Conservation (phyloP, 2,329 filamentous ascomycete genomes). For the Ophiostoma sp. region DNA sequence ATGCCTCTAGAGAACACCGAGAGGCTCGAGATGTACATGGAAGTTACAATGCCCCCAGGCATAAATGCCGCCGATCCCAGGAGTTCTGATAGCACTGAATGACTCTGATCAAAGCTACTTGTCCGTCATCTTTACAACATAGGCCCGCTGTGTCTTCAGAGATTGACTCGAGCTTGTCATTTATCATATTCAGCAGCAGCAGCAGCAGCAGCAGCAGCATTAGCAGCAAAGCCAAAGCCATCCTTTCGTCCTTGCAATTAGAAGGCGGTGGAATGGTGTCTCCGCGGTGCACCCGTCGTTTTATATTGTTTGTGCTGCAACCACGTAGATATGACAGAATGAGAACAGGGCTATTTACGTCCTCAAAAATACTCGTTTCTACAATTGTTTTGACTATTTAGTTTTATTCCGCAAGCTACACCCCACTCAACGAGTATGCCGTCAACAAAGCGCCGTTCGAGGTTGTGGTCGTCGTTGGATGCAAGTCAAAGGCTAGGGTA, state of each 20-base stretch:
- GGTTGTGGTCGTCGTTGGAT: background rate
- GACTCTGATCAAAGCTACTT: no score
- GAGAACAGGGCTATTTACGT: background rate
- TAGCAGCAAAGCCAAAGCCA: background rate
- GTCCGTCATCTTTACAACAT: no score
- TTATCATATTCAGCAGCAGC: background rate
- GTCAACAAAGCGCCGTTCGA: background rate
- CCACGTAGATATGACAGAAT: background rate
- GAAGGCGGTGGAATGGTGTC: background rate
- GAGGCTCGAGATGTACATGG: no score
- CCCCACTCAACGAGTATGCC: background rate
- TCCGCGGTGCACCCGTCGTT: background rate
- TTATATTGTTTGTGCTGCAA: background rate
- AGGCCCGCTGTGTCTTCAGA: no score
- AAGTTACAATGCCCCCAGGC: no score
- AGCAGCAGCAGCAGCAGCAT: no score
- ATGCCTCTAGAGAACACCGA: no score
- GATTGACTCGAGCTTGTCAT: background rate
- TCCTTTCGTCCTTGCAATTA: background rate
- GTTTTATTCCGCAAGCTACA: background rate
- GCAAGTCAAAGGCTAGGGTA: background rate
- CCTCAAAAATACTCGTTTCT: background rate
- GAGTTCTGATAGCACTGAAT: no score
- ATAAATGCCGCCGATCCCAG: no score
- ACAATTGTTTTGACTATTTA: background rate